Evolutionary conservation across 2,329 filamentous ascomycete genomes (phyloP).

Genomic region (Epichloe amarillans): DNA sequence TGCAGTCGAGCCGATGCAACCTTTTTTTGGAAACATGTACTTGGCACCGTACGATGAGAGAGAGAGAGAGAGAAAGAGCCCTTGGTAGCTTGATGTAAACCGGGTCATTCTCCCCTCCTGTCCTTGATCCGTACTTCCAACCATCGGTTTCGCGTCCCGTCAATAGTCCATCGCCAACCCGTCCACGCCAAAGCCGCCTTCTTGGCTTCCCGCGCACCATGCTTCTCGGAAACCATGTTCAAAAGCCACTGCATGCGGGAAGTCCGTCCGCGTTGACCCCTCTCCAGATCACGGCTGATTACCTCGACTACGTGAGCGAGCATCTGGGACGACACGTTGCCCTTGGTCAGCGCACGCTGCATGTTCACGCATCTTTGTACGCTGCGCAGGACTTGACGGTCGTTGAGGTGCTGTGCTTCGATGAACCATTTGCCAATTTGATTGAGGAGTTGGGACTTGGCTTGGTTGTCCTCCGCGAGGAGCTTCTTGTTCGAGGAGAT

Average conservation of each 20-base stretch:
- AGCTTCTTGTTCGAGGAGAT: background rate
- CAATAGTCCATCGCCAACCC: constrained; percentile 14
- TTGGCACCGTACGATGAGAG: too few species aligned
- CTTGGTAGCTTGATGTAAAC: too few species aligned
- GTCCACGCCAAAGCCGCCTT: constrained; percentile 8
- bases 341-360: constrained; percentile 12
- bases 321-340: constrained; percentile 13
- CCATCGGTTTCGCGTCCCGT: background rate
- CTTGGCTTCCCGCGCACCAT: constrained; percentile 10
- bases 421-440: constrained; percentile 19
- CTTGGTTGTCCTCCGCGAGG: constrained; percentile 4
- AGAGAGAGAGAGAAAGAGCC: too few species aligned
- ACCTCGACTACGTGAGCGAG: constrained; percentile 16
- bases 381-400: constrained; percentile 18
- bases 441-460: constrained; percentile 17
- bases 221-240: constrained; percentile 11
- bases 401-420: constrained; percentile 14
- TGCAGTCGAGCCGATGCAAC: too few species aligned
- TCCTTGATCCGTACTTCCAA: background rate
- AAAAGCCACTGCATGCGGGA: constrained; percentile 19
- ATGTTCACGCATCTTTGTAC: constrained; percentile 15
- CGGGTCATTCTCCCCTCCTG: too few species aligned
- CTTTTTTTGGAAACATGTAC: too few species aligned
- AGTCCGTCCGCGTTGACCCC: constrained; percentile 19
- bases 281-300: constrained; percentile 20